These are phyloP conservation scores for Gilbertella persicaria DNA, from an alignment of 371 early-diverging fungal species.

Conservation along the genomic window DNA sequence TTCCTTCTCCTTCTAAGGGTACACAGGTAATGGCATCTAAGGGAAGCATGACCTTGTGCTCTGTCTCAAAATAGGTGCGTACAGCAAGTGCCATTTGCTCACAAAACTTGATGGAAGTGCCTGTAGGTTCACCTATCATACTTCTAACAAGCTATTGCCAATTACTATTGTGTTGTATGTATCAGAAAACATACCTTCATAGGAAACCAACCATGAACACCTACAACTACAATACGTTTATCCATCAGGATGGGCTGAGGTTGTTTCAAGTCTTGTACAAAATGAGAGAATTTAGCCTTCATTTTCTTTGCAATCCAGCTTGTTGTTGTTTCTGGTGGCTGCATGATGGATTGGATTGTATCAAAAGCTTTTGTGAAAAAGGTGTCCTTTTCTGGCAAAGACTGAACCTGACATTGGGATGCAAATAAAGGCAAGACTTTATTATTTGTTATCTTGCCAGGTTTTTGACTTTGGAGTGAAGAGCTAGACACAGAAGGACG, in stretches of 20 bases:
- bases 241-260: slow-evolving; percentile 15
- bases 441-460: slow-evolving; percentile 20
- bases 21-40: slow-evolving; percentile 71
- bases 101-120: slow-evolving; percentile 86
- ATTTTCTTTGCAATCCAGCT: slow-evolving; percentile 25
- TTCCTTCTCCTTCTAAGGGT: slow-evolving; percentile 91
- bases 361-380: slow-evolving; percentile 10
- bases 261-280: slow-evolving; percentile 36
- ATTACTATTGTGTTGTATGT: background rate
- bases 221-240: slow-evolving; percentile 65
- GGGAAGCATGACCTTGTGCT: slow-evolving; percentile 62
- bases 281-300: slow-evolving; percentile 24
- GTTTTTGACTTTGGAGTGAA: slow-evolving; percentile 1
- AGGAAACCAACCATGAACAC: slow-evolving; percentile 95
- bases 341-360: slow-evolving; percentile 15
- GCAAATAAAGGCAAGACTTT: slow-evolving; percentile 34
- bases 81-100: slow-evolving; percentile 79
- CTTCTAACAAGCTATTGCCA: slow-evolving; percentile 59
- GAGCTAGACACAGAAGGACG: slow-evolving; percentile 11
- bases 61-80: slow-evolving; percentile 56
- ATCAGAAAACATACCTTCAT: slow-evolving; percentile 38
- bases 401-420: slow-evolving; percentile 37
- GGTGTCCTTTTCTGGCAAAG: too few species aligned
- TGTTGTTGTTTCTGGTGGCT: slow-evolving; percentile 13
- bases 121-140: slow-evolving; percentile 92